A percentile compares a stretch with the other conserved stretches of the same genome.
These are phyloP conservation scores for Combretum micranthum DNA, from an alignment of 345 rosid genomes.

Conservation along the genomic window DNA sequence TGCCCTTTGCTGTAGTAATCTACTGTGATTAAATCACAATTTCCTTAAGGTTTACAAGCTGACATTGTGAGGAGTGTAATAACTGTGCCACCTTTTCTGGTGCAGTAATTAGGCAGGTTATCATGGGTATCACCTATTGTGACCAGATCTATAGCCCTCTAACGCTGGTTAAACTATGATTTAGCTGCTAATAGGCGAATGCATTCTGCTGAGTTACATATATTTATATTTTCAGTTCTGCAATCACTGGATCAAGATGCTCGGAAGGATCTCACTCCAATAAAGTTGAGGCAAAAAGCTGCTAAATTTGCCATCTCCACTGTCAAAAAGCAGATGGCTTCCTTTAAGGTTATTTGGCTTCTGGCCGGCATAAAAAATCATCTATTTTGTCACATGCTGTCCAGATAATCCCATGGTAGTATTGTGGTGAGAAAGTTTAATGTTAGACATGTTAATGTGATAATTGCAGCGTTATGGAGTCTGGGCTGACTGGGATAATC, in stretches of 20 bases:
- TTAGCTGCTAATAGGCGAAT: background rate
- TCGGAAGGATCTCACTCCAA: constrained; percentile 77
- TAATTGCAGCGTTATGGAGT: constrained; percentile 81
- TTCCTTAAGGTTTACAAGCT: too few relatives aligned
- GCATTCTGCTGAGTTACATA: background rate
- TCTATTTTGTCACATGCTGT: background rate
- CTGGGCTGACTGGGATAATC: constrained; percentile 90
- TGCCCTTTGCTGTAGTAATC: too few relatives aligned
- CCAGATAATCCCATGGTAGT: background rate
- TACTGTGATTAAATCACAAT: too few relatives aligned
- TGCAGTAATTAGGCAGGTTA: too few relatives aligned
- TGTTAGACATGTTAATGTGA: background rate
- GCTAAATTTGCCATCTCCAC: constrained; percentile 92
- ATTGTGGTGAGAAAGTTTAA: background rate
- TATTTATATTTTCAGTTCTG: constrained; percentile 62
- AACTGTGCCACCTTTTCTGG: too few relatives aligned
- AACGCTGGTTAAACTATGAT: too few relatives aligned
- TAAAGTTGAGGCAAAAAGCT: constrained; percentile 85
- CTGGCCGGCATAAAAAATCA: background rate
- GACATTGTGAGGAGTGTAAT: too few relatives aligned
- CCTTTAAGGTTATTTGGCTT: constrained; percentile 64
- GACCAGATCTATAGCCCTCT: too few relatives aligned
- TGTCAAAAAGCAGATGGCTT: constrained; percentile 86
- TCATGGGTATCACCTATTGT: too few relatives aligned
- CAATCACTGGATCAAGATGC: constrained; percentile 85